Base-by-base conservation (phyloP, 1,284 basidiomycete species). In the Tranzscheliella williamsii region DNA sequence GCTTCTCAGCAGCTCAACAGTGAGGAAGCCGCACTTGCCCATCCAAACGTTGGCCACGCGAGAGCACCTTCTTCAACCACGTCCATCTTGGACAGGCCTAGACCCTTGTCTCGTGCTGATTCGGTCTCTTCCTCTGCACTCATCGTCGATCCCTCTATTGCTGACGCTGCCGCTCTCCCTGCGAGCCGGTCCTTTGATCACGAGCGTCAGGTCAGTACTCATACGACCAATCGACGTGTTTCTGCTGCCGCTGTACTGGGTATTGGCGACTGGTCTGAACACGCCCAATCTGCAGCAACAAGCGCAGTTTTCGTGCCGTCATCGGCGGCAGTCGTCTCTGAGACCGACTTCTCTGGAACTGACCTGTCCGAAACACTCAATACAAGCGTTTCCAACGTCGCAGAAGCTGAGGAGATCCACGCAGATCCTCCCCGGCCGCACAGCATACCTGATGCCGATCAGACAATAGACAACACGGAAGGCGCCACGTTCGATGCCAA, bases 61-160 rank as follows among this genome's bases (percentile, higher is more conserved):
- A 15, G 29, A 22, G 35, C 18, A 32, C n/a, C 44, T 23, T 13
- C 15, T 3, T 13, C 31, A 4, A 12, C 40, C 23, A 26, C 5
- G 18, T 53, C 60, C 16, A 24, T 50, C 38, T 24, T 57, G 20
- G 39, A 57, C 24, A 44, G 36, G 15, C 53, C 53, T 34, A 44
- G 53, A 15, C 61, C 60, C 12, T 46, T 37, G 4, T 53, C 61
- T n/a, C 53, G 41, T 20, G 42, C 43, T 16, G 39, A 48, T 12
- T 56, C 52, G 12, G 38, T 40, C 4, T n/a, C 38, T 17, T 55
- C 57, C 2, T 45, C 52, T 17, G 48, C 38, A 5, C 42, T 56
- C 33, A 17, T 44, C 18, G 31, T 32, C 4, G 44, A 20, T 18
- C 18, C 24, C 20, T 21, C 12, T 6, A 13, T n/a, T 5, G 17